Conservation (phyloP, 2,329 filamentous ascomycete species). For the Alternaria longipes region DNA sequence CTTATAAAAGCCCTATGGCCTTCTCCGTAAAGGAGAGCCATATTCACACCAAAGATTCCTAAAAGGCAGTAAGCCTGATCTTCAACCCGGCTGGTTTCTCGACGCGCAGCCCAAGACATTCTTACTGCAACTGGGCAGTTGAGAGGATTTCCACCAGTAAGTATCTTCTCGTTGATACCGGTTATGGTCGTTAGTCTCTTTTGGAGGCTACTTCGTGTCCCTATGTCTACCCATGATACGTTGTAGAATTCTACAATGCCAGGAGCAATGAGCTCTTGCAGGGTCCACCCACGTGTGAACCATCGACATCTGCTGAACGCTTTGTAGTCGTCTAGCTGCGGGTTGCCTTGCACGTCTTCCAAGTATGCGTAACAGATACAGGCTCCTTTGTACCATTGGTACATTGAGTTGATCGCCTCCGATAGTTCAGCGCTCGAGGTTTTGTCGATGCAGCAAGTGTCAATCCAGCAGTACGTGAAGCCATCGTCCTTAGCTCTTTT, state of each 20-base stretch:
- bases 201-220: neutral
- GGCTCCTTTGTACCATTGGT: neutral
- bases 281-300: neutral
- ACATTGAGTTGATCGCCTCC: neutral
- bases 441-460: constrained; percentile 2
- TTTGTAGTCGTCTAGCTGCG: neutral
- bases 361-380: neutral
- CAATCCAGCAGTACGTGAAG: neutral
- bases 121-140: neutral
- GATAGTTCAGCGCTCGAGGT: neutral
- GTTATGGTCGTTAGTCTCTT: rapidly evolving
- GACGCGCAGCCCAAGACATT: neutral
- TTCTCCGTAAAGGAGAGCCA: constrained; percentile 3
- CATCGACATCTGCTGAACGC: neutral
- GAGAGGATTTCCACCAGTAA: neutral
- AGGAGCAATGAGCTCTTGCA: neutral
- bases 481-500: neutral
- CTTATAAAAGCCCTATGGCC: neutral
- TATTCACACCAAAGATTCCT: neutral
- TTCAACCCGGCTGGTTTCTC: neutral
- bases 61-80: constrained; percentile 1
- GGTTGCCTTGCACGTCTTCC: neutral
- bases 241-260: neutral
- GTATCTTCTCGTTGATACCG: neutral
- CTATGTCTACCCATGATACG: neutral